These are phyloP conservation scores for Terana coerulea DNA, from an alignment of 768 basidiomycete species.

Conservation along the genomic window DNA sequence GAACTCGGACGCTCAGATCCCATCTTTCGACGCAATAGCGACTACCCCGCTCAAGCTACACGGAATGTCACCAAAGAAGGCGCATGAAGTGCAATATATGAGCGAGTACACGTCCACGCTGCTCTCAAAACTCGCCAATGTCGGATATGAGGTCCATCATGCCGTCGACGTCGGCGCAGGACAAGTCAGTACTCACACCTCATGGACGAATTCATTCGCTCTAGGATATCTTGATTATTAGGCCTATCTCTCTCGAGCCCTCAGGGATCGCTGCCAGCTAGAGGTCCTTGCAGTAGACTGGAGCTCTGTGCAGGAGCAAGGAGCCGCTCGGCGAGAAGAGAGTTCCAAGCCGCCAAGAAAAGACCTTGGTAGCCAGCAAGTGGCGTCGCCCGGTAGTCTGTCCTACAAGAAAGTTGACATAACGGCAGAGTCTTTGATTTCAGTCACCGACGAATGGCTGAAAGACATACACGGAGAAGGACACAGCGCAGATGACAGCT, in stretches of 20 bases:
- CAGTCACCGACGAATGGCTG: slow-evolving; percentile 55
- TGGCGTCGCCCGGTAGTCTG: slow-evolving; percentile 32
- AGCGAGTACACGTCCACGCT: slow-evolving; percentile 44
- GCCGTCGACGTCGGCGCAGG: slow-evolving; percentile 76
- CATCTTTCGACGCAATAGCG: too few relatives aligned
- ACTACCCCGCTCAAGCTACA: slow-evolving; percentile 15
- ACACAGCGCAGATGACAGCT: background rate
- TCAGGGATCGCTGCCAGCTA: slow-evolving; percentile 30
- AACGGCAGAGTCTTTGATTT: slow-evolving; percentile 42
- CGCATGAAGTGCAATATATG: slow-evolving; percentile 69
- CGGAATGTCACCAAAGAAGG: slow-evolving; percentile 76
- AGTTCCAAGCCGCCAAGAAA: slow-evolving; percentile 18
- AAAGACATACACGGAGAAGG: background rate
- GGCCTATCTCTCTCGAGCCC: slow-evolving; percentile 61
- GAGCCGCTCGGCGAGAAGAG: slow-evolving; percentile 45
- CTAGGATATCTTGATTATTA: slow-evolving; percentile 23
- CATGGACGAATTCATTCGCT: too few relatives aligned
- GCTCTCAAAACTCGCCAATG: slow-evolving; percentile 24
- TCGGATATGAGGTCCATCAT: slow-evolving; percentile 27
- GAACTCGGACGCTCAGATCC: too few relatives aligned
- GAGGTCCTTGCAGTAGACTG: slow-evolving; percentile 68
- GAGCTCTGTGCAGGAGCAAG: slow-evolving; percentile 53
- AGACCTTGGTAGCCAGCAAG: background rate
- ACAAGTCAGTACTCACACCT: slow-evolving; percentile 38
- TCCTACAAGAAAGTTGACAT: slow-evolving; percentile 56